These are phyloP conservation scores for Agaricus bisporus DNA, from an alignment of 768 basidiomycete species.

Conservation along the genomic window DNA sequence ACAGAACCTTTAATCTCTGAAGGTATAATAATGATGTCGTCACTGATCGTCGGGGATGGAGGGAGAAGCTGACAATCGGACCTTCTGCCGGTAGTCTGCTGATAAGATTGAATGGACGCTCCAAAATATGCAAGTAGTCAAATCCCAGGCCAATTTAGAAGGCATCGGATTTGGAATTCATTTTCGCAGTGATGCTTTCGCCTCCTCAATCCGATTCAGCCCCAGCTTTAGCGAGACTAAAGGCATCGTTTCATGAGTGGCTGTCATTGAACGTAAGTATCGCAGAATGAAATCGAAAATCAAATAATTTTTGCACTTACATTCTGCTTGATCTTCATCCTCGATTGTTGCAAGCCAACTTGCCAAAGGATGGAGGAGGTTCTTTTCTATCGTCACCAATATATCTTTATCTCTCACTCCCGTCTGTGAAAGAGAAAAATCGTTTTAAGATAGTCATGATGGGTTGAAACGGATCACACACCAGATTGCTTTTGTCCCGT, in stretches of 20 bases:
- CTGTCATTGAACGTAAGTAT: not conserved
- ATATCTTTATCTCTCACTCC: conserved; percentile 42
- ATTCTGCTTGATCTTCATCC: not conserved
- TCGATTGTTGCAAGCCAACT: conserved; percentile 28
- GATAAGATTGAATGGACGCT: no score
- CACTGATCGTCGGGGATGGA: no score
- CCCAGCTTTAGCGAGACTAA: conserved; percentile 42
- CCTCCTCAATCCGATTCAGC: conserved; percentile 43
- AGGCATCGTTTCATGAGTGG: conserved; percentile 26
- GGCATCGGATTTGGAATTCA: no score
- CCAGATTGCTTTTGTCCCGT: conserved; percentile 54
- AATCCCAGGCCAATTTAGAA: no score
- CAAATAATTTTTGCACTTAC: not conserved
- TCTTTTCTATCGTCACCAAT: conserved; percentile 36
- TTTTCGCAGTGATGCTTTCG: conserved; percentile 13
- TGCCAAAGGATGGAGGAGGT: conserved; percentile 40
- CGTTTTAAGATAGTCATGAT: not conserved
- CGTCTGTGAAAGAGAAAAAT: conserved; percentile 30
- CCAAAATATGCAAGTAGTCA: no score
- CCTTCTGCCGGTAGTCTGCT: no score
- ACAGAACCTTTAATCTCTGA: no score
- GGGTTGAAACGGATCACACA: conserved; percentile 19
- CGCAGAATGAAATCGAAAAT: not conserved
- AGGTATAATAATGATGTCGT: no score
- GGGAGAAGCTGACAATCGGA: no score